Base-by-base conservation (phyloP, 345 rosid species). In the Gossypium bickii region DNA sequence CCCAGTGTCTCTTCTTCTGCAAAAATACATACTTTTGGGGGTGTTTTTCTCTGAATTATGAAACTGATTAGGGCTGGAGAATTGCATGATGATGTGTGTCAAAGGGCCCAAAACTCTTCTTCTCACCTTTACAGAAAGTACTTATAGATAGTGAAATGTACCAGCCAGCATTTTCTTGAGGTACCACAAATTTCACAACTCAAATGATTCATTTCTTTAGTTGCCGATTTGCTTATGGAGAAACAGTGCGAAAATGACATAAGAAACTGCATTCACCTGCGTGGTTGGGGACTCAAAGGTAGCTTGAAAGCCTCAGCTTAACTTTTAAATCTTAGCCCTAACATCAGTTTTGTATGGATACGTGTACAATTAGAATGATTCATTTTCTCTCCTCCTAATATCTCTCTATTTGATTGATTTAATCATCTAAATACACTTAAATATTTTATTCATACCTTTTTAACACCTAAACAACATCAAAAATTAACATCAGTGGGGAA, bases 161-260 rank as follows among this genome's bases (percentile, higher is more conserved):
- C 52, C 64, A 12, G 64, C 27, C 61, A 27, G 38, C 74, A 71
- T 38, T 71, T 56, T 53, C 29, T n/a, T 20, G 34, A 69, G 43
- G 9, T 25, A 25, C n/a, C 58, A 24, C 51, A 41, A 49, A 15
- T 49, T 48, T 68, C 16, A 5, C 68, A 9, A 34, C 20, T 63
- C 71, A 67, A 34, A 48, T 67, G 15, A 47, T 22, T 22, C 55
- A 45, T 13, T 67, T 67, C 71, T 45, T 67, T 38, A 17, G 18
- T 29, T 67, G 34, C 55, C n/a, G 6, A 49, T 44, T 44, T 65
- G 13, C 15, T 25, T 17, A 38, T 41, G 2, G 8, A 27, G 48
- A 24, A 67, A 24, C 13, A 47, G 71, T 67, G 18, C 16, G 55
- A 67, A 47, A 67, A 47, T 47, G 56, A 67, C 56, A 2, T 57